Percentiles rank a stretch among this genome's conserved stretches.
phyloP scores from a whole-genome alignment of 352 stramenopile genomes.

The Phytophthora podocarpi region DNA sequence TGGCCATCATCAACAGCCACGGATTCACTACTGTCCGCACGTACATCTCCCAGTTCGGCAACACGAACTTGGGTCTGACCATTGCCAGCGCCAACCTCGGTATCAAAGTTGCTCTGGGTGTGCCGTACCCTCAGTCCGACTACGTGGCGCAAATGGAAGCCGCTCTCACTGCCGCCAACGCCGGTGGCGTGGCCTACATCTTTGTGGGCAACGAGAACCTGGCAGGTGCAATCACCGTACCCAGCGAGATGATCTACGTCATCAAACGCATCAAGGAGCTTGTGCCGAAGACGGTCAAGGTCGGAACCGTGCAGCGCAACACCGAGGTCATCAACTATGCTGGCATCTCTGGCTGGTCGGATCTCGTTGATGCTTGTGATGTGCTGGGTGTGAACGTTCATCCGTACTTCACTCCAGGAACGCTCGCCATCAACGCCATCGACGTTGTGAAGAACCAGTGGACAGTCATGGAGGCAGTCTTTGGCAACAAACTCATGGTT shows the following conservation, averaged over 20 bases:
- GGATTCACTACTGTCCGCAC: slow-evolving; percentile 67
- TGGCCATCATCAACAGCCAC: slow-evolving; percentile 50
- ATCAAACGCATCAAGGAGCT: slow-evolving; percentile 50
- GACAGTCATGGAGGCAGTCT: slow-evolving; percentile 30
- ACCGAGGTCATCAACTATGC: slow-evolving; percentile 50
- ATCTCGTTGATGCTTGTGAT: slow-evolving; percentile 23
- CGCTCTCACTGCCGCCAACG: slow-evolving; percentile 44
- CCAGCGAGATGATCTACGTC: slow-evolving; percentile 33
- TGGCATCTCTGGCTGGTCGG: slow-evolving; percentile 7
- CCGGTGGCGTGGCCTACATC: slow-evolving; percentile 57
- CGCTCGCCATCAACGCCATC: slow-evolving; percentile 35
- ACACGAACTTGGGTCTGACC: slow-evolving; percentile 42
- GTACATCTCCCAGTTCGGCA: slow-evolving; percentile 64
- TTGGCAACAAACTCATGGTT: slow-evolving; percentile 51
- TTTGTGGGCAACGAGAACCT: slow-evolving; percentile 77
- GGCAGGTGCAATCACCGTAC: slow-evolving; percentile 25
- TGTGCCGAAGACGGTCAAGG: slow-evolving; percentile 52
- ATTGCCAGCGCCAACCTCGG: slow-evolving; percentile 45
- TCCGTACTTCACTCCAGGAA: slow-evolving; percentile 47
- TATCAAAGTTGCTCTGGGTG: slow-evolving; percentile 44
- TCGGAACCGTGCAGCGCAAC: slow-evolving; percentile 71
- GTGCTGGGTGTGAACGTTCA: slow-evolving; percentile 65
- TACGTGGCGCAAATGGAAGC: slow-evolving; percentile 38
- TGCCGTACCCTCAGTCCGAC: slow-evolving; percentile 52
- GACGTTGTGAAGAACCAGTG: slow-evolving; percentile 47